Evolutionary conservation across 1,284 basidiomycete genomes (phyloP).

Genomic region (Naganishia sp.): DNA sequence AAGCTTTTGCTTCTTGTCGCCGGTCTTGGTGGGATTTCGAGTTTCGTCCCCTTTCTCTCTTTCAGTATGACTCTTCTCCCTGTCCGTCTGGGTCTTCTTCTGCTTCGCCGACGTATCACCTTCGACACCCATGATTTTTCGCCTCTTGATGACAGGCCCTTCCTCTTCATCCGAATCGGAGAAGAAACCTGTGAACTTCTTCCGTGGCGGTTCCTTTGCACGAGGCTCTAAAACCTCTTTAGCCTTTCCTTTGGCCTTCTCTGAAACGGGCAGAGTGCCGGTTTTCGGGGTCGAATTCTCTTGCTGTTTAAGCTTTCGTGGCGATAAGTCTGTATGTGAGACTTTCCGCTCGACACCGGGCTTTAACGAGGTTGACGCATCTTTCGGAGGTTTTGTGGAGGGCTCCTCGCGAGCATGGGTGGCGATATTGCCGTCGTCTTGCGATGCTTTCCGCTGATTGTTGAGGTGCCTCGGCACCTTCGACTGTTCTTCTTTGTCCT

Average conservation of each 20-base stretch:
- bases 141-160: conserved; percentile 14
- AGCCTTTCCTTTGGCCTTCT: conserved; percentile 19
- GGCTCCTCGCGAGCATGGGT: background rate
- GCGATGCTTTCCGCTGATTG: background rate
- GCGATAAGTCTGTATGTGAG: background rate
- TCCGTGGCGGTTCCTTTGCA: conserved; percentile 5
- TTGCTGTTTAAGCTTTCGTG: background rate
- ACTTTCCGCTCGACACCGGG: background rate
- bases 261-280: background rate
- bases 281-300: background rate
- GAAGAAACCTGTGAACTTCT: conserved; percentile 3
- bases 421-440: background rate
- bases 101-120: background rate
- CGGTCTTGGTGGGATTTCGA: background rate
- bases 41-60: conserved; percentile 13
- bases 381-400: background rate
- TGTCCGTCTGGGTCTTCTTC: conserved; percentile 7
- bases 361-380: background rate
- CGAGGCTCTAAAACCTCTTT: conserved; percentile 6
- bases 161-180: conserved; percentile 26
- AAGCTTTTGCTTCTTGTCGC: conserved; percentile 21
- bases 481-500: background rate
- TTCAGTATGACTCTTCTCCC: background rate
- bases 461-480: no score
- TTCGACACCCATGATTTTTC: conserved; percentile 13